phyloP scores from a whole-genome alignment of 2,329 filamentous ascomycete species.

The Penicillium verrucosum region DNA sequence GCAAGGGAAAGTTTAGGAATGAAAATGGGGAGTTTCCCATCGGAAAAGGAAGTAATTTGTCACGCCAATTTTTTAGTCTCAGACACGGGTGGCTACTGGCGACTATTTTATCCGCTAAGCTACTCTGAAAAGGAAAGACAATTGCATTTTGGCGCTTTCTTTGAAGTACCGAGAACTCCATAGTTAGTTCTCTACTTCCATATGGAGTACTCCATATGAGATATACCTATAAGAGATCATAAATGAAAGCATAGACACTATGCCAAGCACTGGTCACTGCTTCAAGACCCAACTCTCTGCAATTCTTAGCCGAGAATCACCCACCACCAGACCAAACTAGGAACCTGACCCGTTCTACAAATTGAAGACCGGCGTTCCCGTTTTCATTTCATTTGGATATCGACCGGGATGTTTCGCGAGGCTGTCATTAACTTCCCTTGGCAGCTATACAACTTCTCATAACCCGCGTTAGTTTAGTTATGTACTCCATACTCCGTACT shows the following conservation, averaged over 20 bases:
- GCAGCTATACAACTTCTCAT: background rate
- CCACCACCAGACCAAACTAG: background rate
- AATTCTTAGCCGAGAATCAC: background rate
- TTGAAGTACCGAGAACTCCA: background rate
- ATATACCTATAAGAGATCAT: background rate
- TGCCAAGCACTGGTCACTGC: background rate
- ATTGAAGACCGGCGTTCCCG: background rate
- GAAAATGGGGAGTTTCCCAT: background rate
- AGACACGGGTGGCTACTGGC: background rate
- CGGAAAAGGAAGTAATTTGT: background rate
- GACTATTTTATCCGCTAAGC: background rate
- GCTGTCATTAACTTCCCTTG: background rate
- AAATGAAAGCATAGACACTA: background rate
- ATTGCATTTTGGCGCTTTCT: slow-evolving; percentile 4
- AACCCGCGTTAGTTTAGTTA: background rate
- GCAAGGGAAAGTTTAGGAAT: background rate
- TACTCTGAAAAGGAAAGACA: background rate
- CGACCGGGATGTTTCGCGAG: background rate
- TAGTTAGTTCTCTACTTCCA: background rate
- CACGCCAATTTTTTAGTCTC: background rate
- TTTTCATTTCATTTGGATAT: background rate
- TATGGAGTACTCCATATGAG: background rate
- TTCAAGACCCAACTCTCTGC: background rate
- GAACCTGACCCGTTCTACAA: background rate
- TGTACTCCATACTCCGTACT: no score